Conservation (phyloP, 2,329 filamentous ascomycete genomes). For the Purpureocillium takamizusanense region DNA sequence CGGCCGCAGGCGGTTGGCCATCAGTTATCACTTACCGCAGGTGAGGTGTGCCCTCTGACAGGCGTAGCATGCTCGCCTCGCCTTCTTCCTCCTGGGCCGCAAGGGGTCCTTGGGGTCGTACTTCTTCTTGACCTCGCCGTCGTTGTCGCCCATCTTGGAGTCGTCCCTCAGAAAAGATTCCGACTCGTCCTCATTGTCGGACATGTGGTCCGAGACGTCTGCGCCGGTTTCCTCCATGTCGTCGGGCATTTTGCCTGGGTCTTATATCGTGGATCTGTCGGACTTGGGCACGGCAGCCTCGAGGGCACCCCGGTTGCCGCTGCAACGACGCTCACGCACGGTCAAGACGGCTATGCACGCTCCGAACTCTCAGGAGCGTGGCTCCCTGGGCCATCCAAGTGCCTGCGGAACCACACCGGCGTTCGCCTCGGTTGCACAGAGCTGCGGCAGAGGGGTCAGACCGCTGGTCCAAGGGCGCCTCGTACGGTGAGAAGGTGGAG, state of each 20-base stretch:
- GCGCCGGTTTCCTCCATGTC: slow-evolving; percentile 25
- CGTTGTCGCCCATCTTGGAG: slow-evolving; percentile 44
- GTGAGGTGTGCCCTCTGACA: slow-evolving; percentile 96
- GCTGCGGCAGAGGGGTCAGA: slow-evolving; percentile 10
- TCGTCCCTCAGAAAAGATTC: slow-evolving; percentile 36
- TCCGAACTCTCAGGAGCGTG: slow-evolving; percentile 16
- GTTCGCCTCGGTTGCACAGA: slow-evolving; percentile 20
- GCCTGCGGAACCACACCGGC: slow-evolving; percentile 24
- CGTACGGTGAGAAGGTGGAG: slow-evolving; percentile 16
- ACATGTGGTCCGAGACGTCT: slow-evolving; percentile 16
- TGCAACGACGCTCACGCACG: slow-evolving; percentile 8
- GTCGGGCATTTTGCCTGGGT: slow-evolving; percentile 45
- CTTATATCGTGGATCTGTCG: slow-evolving; percentile 30
- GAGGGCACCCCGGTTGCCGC: slow-evolving; percentile 4
- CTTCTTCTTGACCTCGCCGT: slow-evolving; percentile 54
- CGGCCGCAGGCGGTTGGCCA: neutral
- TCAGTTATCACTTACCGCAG: slow-evolving; percentile 65
- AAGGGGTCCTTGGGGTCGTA: slow-evolving; percentile 81
- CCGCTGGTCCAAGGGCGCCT: slow-evolving; percentile 17
- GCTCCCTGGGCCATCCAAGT: slow-evolving; percentile 16
- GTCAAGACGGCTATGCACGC: slow-evolving; percentile 23
- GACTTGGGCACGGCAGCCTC: slow-evolving; percentile 14
- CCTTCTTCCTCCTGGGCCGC: slow-evolving; percentile 89
- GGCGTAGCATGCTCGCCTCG: slow-evolving; percentile 87
- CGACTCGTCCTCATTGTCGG: slow-evolving; percentile 50